Base-by-base conservation (phyloP, 148 eudicot species). In the Limonium bicolor region DNA sequence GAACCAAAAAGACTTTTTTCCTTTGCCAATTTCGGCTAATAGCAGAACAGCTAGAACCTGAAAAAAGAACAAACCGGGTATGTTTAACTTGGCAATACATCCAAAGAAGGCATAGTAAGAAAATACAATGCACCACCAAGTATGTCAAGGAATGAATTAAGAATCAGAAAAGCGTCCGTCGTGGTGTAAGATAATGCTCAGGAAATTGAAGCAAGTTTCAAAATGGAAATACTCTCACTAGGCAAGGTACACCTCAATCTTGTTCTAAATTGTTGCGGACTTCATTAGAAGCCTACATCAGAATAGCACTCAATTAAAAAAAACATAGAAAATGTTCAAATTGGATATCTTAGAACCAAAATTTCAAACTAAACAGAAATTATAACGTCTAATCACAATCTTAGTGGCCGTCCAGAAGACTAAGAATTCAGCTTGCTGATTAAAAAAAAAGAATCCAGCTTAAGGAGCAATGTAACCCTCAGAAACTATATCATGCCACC, bases 1-100 rank as follows among this genome's bases (percentile, higher is more conserved):
- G 53, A 72, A 67, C 95, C 99, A 90, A 56, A 63, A 50, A 25
- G 99, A 84, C 48, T 48, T 69, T 69, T 63, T 78, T 54, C 93
- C 85, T 62, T 81, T 80, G 59, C 64, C 63, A 60, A 78, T 60
- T 69, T 90, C 99, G 45, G 66, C 71, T 46, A 90, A 64, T 34
- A 90, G 67, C 48, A 81, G 76, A 52, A 81, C 65, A 40, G 76
- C 54, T 64, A 90, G 63, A 54, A 68, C 64, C 99, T 90, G 70
- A 3, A 17, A 10, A n/a, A 30, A 56, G 11, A 53, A 7, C 53
- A 16, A n/a, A 28, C 34, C 17, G 5, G 48, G 11, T 5, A 32
- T 42, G 24, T 54, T 23, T 7, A 38, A 8, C 42, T 48, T 48
- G 28, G 9, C 16, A 33, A 21, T 6, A 1, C 25, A 62, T 40